Evolutionary conservation across 2,329 filamentous ascomycete species (phyloP), one percentile per base, ranked within the genome.

Genomic region (Lachnellula subtilissima): DNA sequence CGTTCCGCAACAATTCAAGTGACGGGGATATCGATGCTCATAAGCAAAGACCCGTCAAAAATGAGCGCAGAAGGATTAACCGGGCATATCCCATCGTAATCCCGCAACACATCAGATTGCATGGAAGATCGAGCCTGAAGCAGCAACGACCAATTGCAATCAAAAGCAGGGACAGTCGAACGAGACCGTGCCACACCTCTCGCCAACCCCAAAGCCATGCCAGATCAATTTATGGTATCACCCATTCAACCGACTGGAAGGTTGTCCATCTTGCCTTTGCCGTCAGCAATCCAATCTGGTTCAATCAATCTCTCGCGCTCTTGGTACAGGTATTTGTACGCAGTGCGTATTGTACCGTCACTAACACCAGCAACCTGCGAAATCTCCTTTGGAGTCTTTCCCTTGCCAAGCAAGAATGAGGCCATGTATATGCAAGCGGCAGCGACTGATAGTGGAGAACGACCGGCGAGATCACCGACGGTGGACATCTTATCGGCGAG

Each of bases 371-470:
- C 91, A 17, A 94, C 87, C 23, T 75, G 73, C 5, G 91, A 89
- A 65, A 99, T 97, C 59, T 95, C 88, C 72, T 92, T 92, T n/a
- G 91, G 88, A 6, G 83, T 78, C 67, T 88, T 89, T 19, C 84
- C 78, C 64, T 94, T 83, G 54, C 87, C 89, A 76, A 96, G 87
- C 39, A 97, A 80, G 68, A 93, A 85, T 32, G 90, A 91, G 4
- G 93, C 89, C 85, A 97, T 94, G 78, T 94, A 99, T 72, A 99
- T 97, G 72, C 91, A 96, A 35, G 94, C 92, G 17, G 92, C 93
- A 6, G 95, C 93, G 59, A 95, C 91, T 1, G 93, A 97, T 49
- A 99, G 79, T 19, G 94, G 94, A 56, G 93, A 97, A 57, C 94
- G 90, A 63, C 94, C 94, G 37, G 93, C 68, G 58, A 97, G 82